These are phyloP conservation scores for Cucurbita moschata DNA, from an alignment of 306 rosid genomes.

Conservation along the genomic window DNA sequence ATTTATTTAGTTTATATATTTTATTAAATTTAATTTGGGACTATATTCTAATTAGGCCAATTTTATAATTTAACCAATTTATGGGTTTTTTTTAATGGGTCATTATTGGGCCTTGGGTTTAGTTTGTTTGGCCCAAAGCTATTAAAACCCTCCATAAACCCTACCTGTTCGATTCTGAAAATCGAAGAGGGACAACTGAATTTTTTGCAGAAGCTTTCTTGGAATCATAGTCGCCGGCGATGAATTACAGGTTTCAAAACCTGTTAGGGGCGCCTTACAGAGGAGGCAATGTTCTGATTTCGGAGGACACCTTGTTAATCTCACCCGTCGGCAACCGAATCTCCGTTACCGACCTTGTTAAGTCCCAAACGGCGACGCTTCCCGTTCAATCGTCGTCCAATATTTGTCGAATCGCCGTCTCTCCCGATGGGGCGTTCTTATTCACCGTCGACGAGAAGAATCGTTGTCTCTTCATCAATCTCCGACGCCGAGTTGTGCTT, in stretches of 20 bases:
- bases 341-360: constrained; percentile 62
- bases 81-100: no score
- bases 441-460: constrained; percentile 55
- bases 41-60: no score
- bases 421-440: constrained; percentile 66
- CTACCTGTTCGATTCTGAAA: background rate
- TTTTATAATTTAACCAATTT: no score
- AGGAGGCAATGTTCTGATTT: constrained; percentile 63
- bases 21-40: no score
- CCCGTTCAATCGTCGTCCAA: constrained; percentile 73
- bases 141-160: constrained; percentile 16
- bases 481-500: constrained; percentile 71
- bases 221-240: constrained; percentile 6
- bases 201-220: background rate
- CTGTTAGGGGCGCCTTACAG: constrained; percentile 93
- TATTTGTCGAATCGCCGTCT: constrained; percentile 56
- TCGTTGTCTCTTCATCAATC: constrained; percentile 74
- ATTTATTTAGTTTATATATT: no score
- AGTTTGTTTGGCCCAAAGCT: background rate
- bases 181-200: background rate
- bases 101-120: background rate
- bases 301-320: constrained; percentile 45
- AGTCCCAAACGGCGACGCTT: constrained; percentile 54
- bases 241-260: constrained; percentile 84
- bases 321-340: constrained; percentile 88